phyloP scores from a whole-genome alignment of 345 rosid species.

The Boechera divaricarpa region DNA sequence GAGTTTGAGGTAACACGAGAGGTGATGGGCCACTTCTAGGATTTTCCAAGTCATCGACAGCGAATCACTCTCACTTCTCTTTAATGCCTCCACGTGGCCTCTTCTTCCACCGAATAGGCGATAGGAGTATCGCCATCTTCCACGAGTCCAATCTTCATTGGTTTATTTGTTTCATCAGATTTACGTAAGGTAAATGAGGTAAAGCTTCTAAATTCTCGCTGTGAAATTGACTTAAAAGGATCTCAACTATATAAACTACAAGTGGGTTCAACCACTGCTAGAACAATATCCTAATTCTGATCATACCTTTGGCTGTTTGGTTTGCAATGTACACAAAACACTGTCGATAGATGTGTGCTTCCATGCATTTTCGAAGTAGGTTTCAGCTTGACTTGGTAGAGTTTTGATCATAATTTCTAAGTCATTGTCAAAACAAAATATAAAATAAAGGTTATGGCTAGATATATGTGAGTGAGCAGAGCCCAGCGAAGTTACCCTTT shows the following conservation, averaged over 20 bases:
- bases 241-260: too few relatives aligned
- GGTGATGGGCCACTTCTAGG: constrained; percentile 10
- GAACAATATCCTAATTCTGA: too few relatives aligned
- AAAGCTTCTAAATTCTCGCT: too few relatives aligned
- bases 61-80: constrained; percentile 21
- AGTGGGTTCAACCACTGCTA: too few relatives aligned
- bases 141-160: not conserved
- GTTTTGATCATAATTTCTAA: not conserved
- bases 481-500: not conserved
- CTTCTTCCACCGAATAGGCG: constrained; percentile 15
- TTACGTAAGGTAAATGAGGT: not conserved
- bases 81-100: constrained; percentile 17
- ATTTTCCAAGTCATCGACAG: constrained; percentile 24
- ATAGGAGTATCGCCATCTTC: constrained; percentile 18
- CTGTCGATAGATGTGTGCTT: not conserved
- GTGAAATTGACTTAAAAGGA: too few relatives aligned
- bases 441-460: not conserved
- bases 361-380: not conserved
- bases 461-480: not conserved
- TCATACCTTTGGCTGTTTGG: too few relatives aligned
- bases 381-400: not conserved
- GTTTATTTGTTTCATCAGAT: not conserved
- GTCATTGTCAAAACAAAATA: not conserved
- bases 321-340: too few relatives aligned
- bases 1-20: constrained; percentile 22